Base-by-base conservation (phyloP, 1,284 basidiomycete species). In the Malassezia caprae region DNA sequence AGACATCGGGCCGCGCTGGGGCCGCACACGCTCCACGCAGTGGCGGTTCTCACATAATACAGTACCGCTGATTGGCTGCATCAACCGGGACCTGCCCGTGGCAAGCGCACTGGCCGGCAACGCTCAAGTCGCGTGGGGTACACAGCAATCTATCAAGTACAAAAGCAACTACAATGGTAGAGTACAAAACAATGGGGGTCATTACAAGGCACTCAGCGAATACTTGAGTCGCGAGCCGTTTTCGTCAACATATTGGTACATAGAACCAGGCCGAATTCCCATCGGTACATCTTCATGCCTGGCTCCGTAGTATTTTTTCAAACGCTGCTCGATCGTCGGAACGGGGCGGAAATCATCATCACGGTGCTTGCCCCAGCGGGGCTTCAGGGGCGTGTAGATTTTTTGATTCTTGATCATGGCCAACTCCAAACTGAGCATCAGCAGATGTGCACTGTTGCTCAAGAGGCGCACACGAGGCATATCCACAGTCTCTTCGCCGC, bases 391-490 rank as follows among this genome's bases (percentile, higher is more conserved):
- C 13, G 65, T 62, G n/a, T 62, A 63, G 42, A 73, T 72, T 59
- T 73, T 73, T 28, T 65, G 54, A 37, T 66, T 67, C 35, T 66
- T 63, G 52, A 73, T 73, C 72, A 73, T 73, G 34, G 69, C 68
- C 24, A 73, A 51, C 50, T 73, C 72, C 21, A 71, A 51, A 32
- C 63, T 65, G 15, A 73, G 64, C 68, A 72, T 73, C 35, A 71
- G 62, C 35, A 73, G 57, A 46, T 73, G 72, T 26, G 67, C 62
- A 8, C 64, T 60, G 54, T 73, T 73, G 57, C 59, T 62, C 21
- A 73, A 47, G 19, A 73, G 61, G 5, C 69, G 59, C 41, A 63
- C 57, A 2, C 70, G 61, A 13, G 60, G 45, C 11, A 58, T 15
- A 35, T 23, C 34, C 46, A 35, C 31, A 15, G 34, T 4, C 3